These are phyloP conservation scores for Tetratostichococcus sp. DNA, from an alignment of 139 green algal genomes.

Conservation along the genomic window DNA sequence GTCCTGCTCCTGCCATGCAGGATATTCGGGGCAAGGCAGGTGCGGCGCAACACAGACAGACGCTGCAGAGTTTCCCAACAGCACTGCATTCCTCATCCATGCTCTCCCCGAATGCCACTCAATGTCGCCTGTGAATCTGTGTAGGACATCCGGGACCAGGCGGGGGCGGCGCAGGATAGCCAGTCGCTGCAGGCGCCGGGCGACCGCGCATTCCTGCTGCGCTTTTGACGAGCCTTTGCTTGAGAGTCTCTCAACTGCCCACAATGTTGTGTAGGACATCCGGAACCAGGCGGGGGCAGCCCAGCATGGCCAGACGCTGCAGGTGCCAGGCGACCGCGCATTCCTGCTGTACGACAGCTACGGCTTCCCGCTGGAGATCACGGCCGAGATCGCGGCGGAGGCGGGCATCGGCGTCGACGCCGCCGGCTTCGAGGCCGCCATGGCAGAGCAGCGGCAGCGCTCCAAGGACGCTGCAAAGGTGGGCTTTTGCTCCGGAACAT, in stretches of 20 bases:
- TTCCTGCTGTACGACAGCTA: conserved; percentile 97
- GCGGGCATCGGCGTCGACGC: conserved; percentile 58
- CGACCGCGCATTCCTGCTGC: too few species aligned
- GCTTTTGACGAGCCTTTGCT: too few species aligned
- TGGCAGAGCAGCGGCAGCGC: conserved; percentile 76
- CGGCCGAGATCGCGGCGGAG: conserved; percentile 32
- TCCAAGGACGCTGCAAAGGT: conserved; percentile 31
- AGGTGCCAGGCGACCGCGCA: conserved; percentile 50
- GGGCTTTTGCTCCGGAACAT: not conserved
- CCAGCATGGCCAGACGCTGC: not conserved
- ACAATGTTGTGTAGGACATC: not conserved
- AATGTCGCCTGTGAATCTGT: too few species aligned
- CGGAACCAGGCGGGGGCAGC: not conserved
- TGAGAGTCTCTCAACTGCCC: too few species aligned
- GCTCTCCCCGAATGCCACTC: too few species aligned
- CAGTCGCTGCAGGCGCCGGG: too few species aligned
- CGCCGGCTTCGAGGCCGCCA: conserved; percentile 53
- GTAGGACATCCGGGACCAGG: not conserved
- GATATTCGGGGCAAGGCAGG: too few species aligned
- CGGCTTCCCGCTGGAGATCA: conserved; percentile 95
- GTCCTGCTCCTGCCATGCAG: too few species aligned
- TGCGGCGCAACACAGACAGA: too few species aligned
- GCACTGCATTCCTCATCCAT: too few species aligned
- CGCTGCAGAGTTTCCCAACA: too few species aligned
- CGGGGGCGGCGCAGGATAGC: too few species aligned